Evolutionary conservation across 108 stramenopile species (phyloP), one percentile per base, ranked within the genome.

Genomic region (Asterionellopsis glacialis): DNA sequence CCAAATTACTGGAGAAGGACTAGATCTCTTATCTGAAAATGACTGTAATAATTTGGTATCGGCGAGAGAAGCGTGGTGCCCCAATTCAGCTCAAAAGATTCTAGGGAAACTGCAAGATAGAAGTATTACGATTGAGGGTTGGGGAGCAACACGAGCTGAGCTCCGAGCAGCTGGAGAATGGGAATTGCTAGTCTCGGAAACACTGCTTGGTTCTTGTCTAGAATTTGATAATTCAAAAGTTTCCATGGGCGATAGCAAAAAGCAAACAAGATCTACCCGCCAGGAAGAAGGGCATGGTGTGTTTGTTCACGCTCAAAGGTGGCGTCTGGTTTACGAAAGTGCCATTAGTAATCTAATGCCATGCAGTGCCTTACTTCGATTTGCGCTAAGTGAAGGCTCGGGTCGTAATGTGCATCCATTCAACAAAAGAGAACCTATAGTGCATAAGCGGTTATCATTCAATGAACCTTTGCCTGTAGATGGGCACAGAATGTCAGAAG

Each of bases 101-200:
- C 41, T 33, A 12, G 86, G 86, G 26, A 14, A 23, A 12, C 55
- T 79, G 12, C 74, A 73, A 45, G 67, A 73, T 49, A 26, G 26
- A 45, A 61, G 51, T 14, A 55, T 56, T 27, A 25, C 52, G 47
- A 50, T 59, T 6, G 69, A 70, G 40, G 66, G 60, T 41, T 64
- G 57, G 72, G 61, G 74, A 16, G 47, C 68, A 19, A 56, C 50
- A 45, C 22, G 54, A n/a, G 61, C 73, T 15, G 87, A 86, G 55
- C 77, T 70, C 11, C 71, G 90, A 62, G 90, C 84, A 18, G 74
- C 70, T 59, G 80, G 72, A 10, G 84, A 91, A 63, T 91, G 90
- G 90, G 90, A 88, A 57, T 57, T 84, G 16, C 67, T 86, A 15
- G 55, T 88, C 14, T 54, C 75, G 5, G 68, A 82, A 61, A 61